These are phyloP conservation scores for Acer saccharum DNA, from an alignment of 345 rosid species.

Conservation along the genomic window DNA sequence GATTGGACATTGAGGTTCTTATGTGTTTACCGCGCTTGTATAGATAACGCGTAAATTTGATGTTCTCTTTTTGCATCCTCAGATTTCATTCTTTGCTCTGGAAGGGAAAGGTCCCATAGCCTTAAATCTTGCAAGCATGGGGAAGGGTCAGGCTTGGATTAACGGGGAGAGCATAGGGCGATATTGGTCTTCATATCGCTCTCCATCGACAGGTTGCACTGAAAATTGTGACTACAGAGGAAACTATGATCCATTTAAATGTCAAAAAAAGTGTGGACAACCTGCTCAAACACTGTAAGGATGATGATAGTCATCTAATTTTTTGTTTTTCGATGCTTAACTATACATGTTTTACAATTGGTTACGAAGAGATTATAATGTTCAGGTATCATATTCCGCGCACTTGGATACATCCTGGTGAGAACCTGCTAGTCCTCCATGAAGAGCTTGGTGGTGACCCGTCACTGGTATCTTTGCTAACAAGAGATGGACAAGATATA, in stretches of 20 bases:
- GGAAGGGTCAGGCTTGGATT: constrained; percentile 75
- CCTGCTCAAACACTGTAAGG: constrained; percentile 67
- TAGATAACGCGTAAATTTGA: not conserved
- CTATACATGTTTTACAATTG: not conserved
- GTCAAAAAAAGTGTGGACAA: constrained; percentile 57
- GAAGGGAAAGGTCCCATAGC: constrained; percentile 55
- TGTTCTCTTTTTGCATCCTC: not conserved
- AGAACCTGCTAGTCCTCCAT: constrained; percentile 56
- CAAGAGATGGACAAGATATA: constrained; percentile 50
- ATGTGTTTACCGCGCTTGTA: not conserved
- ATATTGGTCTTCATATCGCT: constrained; percentile 61
- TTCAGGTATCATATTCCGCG: constrained; percentile 62
- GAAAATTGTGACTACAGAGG: constrained; percentile 61
- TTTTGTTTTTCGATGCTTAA: not conserved
- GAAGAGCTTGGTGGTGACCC: constrained; percentile 76
- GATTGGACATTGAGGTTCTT: not conserved
- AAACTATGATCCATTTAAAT: constrained; percentile 43
- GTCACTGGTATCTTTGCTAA: constrained; percentile 43
- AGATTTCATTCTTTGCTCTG: constrained; percentile 47
- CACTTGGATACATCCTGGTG: constrained; percentile 51
- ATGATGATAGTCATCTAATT: not conserved
- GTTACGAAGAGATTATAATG: constrained; percentile 9
- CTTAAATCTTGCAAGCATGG: constrained; percentile 61
- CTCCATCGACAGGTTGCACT: constrained; percentile 47
- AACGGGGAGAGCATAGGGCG: constrained; percentile 60